Conservation (phyloP, 2,329 filamentous ascomycete species). For the Epichloe coenophiala region DNA sequence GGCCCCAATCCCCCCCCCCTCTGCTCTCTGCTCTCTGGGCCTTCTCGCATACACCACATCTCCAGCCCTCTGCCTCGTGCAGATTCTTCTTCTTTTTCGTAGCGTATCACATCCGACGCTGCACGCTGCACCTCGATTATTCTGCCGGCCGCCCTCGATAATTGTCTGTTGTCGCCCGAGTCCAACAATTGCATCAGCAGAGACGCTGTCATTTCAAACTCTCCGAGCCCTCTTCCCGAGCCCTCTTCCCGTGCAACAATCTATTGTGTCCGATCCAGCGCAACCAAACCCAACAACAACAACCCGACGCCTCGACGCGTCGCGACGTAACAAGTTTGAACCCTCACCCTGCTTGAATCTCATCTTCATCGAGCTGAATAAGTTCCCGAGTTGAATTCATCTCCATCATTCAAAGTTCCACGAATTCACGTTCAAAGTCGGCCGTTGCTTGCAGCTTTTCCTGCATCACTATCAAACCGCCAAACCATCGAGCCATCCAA, state of each 20-base stretch:
- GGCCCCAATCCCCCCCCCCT: neutral
- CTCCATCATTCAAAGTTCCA: neutral
- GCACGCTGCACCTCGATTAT: neutral
- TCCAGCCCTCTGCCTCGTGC: conserved; percentile 3
- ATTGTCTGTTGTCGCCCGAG: neutral
- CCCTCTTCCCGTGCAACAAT: neutral
- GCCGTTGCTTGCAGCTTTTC: neutral
- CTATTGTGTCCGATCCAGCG: neutral
- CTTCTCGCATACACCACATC: conserved; percentile 3
- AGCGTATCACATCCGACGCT: neutral
- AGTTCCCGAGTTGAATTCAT: neutral
- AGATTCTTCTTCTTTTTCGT: neutral
- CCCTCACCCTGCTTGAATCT: neutral
- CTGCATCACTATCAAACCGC: neutral
- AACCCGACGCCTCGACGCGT: neutral
- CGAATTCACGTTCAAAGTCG: neutral
- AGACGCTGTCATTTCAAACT: neutral
- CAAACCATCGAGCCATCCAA: neutral
- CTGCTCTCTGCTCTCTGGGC: too few species aligned
- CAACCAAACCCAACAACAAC: too few species aligned
- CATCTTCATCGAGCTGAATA: neutral
- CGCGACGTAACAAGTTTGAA: neutral
- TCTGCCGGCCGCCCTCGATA: neutral
- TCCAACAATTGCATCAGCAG: neutral
- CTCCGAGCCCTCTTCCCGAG: neutral